These are phyloP conservation scores for Diaporthe citrichinensis DNA, from an alignment of 2,329 filamentous ascomycete species.

Conservation along the genomic window DNA sequence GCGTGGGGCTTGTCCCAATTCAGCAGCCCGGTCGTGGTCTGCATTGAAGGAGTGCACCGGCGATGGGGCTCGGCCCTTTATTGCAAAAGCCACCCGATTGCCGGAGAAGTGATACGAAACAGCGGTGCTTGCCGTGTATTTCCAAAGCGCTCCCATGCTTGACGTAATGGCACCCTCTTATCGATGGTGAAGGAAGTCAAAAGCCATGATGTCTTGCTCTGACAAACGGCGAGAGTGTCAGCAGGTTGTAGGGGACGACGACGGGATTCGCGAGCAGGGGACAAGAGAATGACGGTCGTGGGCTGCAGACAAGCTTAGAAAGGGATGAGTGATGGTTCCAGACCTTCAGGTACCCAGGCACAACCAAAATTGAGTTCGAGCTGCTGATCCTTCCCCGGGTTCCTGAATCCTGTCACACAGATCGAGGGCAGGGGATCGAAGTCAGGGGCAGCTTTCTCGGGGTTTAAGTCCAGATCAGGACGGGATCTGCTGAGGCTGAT, in stretches of 20 bases:
- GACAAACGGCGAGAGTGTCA: not conserved
- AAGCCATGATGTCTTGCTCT: not conserved
- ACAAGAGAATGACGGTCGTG: not conserved
- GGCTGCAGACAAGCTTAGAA: not conserved
- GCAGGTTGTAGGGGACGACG: not conserved
- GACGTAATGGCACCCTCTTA: not conserved
- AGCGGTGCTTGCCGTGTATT: not conserved
- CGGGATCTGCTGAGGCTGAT: slow-evolving; percentile 2
- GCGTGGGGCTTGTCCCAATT: slow-evolving; percentile 27
- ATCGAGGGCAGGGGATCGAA: slow-evolving; percentile 5
- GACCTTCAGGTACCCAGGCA: not conserved
- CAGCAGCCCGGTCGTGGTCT: slow-evolving; percentile 14
- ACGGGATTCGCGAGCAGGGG: not conserved
- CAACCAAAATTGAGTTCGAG: not conserved
- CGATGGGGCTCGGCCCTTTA: not conserved
- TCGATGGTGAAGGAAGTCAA: not conserved
- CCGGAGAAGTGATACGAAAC: not conserved
- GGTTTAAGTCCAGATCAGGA: not conserved
- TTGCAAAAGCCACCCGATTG: not conserved
- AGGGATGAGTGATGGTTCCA: not conserved
- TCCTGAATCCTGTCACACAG: slow-evolving; percentile 17
- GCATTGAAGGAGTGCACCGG: slow-evolving; percentile 10
- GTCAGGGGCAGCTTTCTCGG: not conserved
- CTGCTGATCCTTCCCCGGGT: slow-evolving; percentile 19
- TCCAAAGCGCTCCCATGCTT: not conserved